Evolutionary conservation across 345 rosid species (phyloP).

Genomic region (Syzygium jambos): DNA sequence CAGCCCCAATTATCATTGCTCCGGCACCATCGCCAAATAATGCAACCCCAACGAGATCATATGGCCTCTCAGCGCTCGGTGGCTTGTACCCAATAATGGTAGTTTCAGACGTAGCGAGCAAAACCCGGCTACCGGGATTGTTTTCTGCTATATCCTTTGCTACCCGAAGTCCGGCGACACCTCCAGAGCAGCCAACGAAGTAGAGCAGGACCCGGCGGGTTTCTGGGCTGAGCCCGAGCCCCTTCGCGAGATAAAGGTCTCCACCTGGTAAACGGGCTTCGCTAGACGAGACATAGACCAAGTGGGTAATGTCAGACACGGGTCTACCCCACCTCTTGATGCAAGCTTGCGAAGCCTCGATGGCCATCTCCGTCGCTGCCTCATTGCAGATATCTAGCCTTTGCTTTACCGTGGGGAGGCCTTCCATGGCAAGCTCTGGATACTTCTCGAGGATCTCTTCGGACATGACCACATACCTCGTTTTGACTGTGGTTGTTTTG

Average conservation of each 20-base stretch:
- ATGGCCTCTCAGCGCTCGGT: constrained; percentile 75
- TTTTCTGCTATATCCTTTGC: constrained; percentile 96
- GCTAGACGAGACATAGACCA: constrained; percentile 95
- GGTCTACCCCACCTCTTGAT: constrained; percentile 81
- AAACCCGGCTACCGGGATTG: constrained; percentile 80
- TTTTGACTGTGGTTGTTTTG: constrained; percentile 90
- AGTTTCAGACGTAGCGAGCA: constrained; percentile 87
- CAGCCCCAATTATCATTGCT: constrained; percentile 72
- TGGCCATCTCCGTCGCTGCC: constrained; percentile 88
- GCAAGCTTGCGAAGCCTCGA: constrained; percentile 75
- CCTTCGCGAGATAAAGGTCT: constrained; percentile 74
- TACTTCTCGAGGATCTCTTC: constrained; percentile 78
- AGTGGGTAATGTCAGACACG: constrained; percentile 69
- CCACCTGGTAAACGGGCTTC: constrained; percentile 95
- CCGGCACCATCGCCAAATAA: constrained; percentile 94
- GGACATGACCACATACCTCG: constrained; percentile 95
- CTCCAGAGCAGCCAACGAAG: constrained; percentile 91
- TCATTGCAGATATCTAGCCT: constrained; percentile 67
- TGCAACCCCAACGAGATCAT: constrained; percentile 95
- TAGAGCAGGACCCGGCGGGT: constrained; percentile 81
- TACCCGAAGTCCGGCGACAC: constrained; percentile 85
- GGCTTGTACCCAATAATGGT: constrained; percentile 93
- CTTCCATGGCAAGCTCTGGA: constrained; percentile 81
- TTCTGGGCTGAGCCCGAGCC: constrained; percentile 70
- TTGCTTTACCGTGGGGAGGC: constrained; percentile 77